Evolutionary conservation across 139 green algal species (phyloP), one percentile per base, ranked within the genome.

Genomic region (Mesostigma viride): DNA sequence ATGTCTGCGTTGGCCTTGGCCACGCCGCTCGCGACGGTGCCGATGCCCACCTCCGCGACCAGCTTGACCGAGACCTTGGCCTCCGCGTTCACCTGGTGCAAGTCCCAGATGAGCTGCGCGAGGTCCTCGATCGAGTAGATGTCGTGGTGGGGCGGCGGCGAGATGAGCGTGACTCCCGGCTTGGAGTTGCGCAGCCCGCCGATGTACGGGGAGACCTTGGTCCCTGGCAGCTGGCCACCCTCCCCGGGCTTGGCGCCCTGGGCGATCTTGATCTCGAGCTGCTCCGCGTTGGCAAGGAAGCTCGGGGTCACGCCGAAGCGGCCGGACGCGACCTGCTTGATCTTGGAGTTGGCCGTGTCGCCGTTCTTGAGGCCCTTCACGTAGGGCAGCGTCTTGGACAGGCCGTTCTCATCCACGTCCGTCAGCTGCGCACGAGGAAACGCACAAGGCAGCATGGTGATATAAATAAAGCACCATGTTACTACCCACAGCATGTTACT

Each of bases 81-180:
- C 5, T 72, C 35, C 17, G 85, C 73, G 70, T 91, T 94, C 63
- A 96, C 82, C 67, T 79, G 68, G 69, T 84, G 77, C 36, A 98
- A 83, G 75, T 98, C 92, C 56, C 91, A 96, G 83, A 98, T 98
- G 68, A 98, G 90, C 87, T 99, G 93, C 6, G 94, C 88, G 45
- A 98, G 86, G 71, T 98, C 94, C 86, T 99, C 94, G 65, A 98
- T 99, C 64, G 91, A 98, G 87, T 98, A 99, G 81, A 98, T 98
- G 86, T 98, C 94, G 77, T 98, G 94, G 87, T 99, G 94, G 8
- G 94, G 93, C 0, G 94, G 94, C 3, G 94, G 94, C 2, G 85
- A 94, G 81, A 99, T 99, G 33, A 99, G 88, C 11, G 93, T 91
- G 67, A 99, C 92, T 35, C 93, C 93, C 0, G 93, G 84, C 87